Conservation (phyloP, 2,329 filamentous ascomycete genomes). For the Sporothrix protearum region DNA sequence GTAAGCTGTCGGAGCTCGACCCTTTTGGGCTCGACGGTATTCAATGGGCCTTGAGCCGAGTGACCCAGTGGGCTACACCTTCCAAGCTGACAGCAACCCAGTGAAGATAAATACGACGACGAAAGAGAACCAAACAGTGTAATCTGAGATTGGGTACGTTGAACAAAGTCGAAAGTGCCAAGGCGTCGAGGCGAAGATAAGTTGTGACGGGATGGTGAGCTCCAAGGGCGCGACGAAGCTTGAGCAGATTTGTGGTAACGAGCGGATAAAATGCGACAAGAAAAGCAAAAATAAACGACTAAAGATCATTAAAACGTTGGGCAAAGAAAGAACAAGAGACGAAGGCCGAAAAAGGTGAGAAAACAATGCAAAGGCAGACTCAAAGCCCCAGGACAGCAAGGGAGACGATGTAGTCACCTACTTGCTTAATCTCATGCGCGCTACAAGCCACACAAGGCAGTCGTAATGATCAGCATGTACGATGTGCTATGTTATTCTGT, state of each 20-base stretch:
- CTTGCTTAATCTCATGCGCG: neutral
- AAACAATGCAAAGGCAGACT: neutral
- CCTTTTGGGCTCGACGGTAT: neutral
- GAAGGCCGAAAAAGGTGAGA: neutral
- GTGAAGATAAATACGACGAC: neutral
- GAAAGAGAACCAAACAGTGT: neutral
- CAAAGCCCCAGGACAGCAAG: neutral
- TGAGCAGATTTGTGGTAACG: neutral
- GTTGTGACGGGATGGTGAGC: neutral
- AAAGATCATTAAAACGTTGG: neutral
- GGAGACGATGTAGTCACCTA: neutral
- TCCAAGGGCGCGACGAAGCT: neutral
- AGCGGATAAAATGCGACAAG: slow-evolving; percentile 10
- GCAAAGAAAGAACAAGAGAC: neutral
- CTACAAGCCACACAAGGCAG: slow-evolving; percentile 1
- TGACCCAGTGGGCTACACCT: neutral
- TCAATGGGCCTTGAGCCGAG: neutral
- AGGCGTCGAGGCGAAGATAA: slow-evolving; percentile 13
- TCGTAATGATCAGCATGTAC: neutral
- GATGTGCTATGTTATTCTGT: neutral
- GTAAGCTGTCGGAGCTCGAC: neutral
- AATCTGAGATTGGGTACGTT: neutral
- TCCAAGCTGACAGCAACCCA: neutral
- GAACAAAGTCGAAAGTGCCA: slow-evolving; percentile 9
- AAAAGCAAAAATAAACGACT: neutral